These are phyloP conservation scores for Rhytidiadelphus loreus DNA, from an alignment of 225 moss, liverwort and hornwort species.

Conservation along the genomic window DNA sequence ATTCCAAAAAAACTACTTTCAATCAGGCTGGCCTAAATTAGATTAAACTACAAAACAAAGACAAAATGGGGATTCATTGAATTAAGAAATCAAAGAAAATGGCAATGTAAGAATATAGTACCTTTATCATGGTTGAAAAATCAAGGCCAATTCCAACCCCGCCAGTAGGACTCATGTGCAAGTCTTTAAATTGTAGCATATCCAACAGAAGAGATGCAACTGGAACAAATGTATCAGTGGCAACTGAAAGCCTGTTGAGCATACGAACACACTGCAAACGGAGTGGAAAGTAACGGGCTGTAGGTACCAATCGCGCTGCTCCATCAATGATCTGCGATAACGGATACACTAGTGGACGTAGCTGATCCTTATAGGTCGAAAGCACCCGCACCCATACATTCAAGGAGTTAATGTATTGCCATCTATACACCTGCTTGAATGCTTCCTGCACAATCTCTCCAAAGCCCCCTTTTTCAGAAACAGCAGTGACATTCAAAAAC, in stretches of 20 bases:
- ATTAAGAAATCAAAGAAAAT: not conserved
- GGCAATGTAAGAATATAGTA: not conserved
- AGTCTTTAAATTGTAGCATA: constrained; percentile 90
- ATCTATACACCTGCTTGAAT: constrained; percentile 87
- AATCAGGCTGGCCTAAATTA: not conserved
- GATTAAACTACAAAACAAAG: not conserved
- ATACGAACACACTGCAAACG: constrained; percentile 80
- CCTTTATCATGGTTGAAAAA: constrained; percentile 67
- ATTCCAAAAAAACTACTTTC: not conserved
- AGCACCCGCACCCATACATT: constrained; percentile 83
- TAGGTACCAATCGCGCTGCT: constrained; percentile 74
- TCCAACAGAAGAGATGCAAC: constrained; percentile 76
- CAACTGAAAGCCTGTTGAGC: constrained; percentile 65
- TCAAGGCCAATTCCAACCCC: constrained; percentile 72
- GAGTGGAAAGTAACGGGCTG: constrained; percentile 74
- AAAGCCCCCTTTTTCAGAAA: not conserved
- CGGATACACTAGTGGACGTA: constrained; percentile 80
- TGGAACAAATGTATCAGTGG: constrained; percentile 59
- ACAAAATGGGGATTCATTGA: not conserved
- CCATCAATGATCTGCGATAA: constrained; percentile 81
- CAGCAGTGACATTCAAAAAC: not conserved
- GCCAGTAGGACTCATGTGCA: constrained; percentile 80
- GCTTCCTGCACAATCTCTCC: constrained; percentile 50
- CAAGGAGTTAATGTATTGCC: constrained; percentile 92
- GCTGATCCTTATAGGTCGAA: constrained; percentile 57